A percentile compares a stretch with the other conserved stretches of the same genome.
Evolutionary conservation across 768 basidiomycete genomes (phyloP).

Genomic region (Boletus barrowsii): DNA sequence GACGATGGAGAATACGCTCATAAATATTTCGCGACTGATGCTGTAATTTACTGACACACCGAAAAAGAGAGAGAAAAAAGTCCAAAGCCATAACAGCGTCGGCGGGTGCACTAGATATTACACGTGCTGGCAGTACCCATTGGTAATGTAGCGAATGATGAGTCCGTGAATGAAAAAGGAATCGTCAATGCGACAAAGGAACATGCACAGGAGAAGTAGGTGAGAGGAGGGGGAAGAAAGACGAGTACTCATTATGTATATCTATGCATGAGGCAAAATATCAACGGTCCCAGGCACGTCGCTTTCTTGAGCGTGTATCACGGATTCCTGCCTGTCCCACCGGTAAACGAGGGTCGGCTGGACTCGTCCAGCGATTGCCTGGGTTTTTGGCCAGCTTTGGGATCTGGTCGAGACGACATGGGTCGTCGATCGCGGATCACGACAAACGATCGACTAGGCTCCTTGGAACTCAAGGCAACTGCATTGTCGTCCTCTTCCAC

Average conservation of each 20-base stretch:
- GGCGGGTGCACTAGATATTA: constrained; percentile 25
- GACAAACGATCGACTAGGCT: constrained; percentile 59
- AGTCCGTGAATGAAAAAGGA: constrained; percentile 9
- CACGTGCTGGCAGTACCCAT: constrained; percentile 22
- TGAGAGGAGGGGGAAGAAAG: background rate
- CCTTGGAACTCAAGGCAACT: constrained; percentile 30
- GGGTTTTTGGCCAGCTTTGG: constrained; percentile 18
- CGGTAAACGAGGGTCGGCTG: constrained; percentile 26
- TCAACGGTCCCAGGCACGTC: constrained; percentile 6
- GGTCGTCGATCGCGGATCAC: constrained; percentile 60
- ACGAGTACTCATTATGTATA: constrained; percentile 1
- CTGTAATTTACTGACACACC: constrained; percentile 14
- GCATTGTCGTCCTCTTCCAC: constrained; percentile 21
- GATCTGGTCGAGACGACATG: constrained; percentile 31
- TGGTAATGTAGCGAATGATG: constrained; percentile 23
- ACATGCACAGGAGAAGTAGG: constrained; percentile 5
- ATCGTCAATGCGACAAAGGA: constrained; percentile 19
- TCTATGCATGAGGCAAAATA: constrained; percentile 15
- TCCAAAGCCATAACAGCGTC: constrained; percentile 17
- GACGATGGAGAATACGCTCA: constrained; percentile 8
- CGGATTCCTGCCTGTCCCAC: constrained; percentile 28
- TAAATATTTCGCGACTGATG: constrained; percentile 19
- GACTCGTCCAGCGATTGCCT: constrained; percentile 32
- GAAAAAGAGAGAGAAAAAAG: constrained; percentile 7
- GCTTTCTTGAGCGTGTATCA: constrained; percentile 9